Evolutionary conservation across 1,284 basidiomycete species (phyloP).

Genomic region (Cyathus olla): DNA sequence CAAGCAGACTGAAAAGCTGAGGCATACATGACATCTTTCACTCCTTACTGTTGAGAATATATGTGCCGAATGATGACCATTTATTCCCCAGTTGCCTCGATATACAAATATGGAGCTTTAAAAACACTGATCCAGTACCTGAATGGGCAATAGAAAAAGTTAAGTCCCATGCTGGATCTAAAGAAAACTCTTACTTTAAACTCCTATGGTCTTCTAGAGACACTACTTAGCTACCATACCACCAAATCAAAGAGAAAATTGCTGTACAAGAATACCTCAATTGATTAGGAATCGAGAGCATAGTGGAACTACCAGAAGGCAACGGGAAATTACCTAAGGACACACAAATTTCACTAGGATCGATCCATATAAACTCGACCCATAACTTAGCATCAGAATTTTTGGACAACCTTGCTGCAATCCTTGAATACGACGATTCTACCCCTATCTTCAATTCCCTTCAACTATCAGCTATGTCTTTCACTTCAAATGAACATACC

Average conservation of each 20-base stretch:
- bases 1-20: slow-evolving; percentile 22
- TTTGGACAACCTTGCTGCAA: too few relatives aligned
- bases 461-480: too few relatives aligned
- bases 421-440: too few relatives aligned
- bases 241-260: slow-evolving; percentile 27
- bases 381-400: too few relatives aligned
- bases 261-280: slow-evolving; percentile 13
- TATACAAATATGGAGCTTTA: slow-evolving; percentile 12
- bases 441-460: too few relatives aligned
- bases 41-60: slow-evolving; percentile 28
- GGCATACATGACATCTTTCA: slow-evolving; percentile 44
- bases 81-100: slow-evolving; percentile 33
- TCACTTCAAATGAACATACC: too few relatives aligned
- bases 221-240: slow-evolving; percentile 40
- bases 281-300: not conserved
- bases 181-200: slow-evolving; percentile 31
- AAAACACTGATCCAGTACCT: not conserved
- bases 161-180: slow-evolving; percentile 32
- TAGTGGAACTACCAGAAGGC: not conserved
- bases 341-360: too few relatives aligned
- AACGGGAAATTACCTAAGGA: not conserved
- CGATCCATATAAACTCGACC: too few relatives aligned
- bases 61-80: slow-evolving; percentile 37
- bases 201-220: slow-evolving; percentile 47
- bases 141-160: slow-evolving; percentile 47